These are phyloP conservation scores for Arthrobotrys iridis DNA, from an alignment of 2,329 filamentous ascomycete genomes.

Conservation along the genomic window DNA sequence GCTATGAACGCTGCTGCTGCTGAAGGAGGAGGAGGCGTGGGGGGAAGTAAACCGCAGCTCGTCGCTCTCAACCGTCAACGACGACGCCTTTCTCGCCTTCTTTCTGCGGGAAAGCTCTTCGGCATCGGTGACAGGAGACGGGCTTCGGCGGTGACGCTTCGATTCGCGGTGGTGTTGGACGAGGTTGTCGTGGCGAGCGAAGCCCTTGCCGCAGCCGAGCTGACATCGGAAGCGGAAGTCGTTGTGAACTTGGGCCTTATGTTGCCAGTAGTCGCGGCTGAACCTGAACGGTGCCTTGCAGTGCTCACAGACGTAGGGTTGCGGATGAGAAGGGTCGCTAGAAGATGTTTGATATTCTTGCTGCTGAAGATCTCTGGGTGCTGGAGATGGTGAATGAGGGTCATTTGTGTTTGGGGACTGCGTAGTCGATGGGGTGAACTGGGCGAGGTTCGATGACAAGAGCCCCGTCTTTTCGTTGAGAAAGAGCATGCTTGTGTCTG, in stretches of 20 bases:
- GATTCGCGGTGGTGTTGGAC: slow-evolving; percentile 51
- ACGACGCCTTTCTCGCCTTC: slow-evolving; percentile 20
- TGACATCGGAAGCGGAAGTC: slow-evolving; percentile 47
- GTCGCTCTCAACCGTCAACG: slow-evolving; percentile 11
- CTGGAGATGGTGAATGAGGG: slow-evolving; percentile 27
- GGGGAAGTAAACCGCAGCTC: slow-evolving; percentile 20
- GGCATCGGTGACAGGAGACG: slow-evolving; percentile 15
- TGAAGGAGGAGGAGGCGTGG: slow-evolving; percentile 4
- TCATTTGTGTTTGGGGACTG: slow-evolving; percentile 18
- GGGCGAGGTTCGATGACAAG: slow-evolving; percentile 32
- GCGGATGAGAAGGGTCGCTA: slow-evolving; percentile 24
- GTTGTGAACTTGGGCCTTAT: slow-evolving; percentile 48
- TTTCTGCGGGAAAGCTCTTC: slow-evolving; percentile 30
- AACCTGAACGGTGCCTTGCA: slow-evolving; percentile 47
- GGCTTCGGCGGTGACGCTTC: slow-evolving; percentile 47
- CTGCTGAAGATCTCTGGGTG: slow-evolving; percentile 29
- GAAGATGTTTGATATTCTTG: slow-evolving; percentile 13
- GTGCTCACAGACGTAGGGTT: slow-evolving; percentile 47
- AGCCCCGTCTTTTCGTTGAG: slow-evolving; percentile 36
- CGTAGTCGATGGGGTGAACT: slow-evolving; percentile 19
- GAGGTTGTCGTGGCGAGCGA: slow-evolving; percentile 51
- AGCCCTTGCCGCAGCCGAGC: slow-evolving; percentile 48
- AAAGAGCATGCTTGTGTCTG: slow-evolving; percentile 45
- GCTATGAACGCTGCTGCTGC: slow-evolving; percentile 8
- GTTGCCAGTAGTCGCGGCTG: slow-evolving; percentile 54